Base-by-base conservation (phyloP, 495 filamentous ascomycete species). In the Peziza echinospora region DNA sequence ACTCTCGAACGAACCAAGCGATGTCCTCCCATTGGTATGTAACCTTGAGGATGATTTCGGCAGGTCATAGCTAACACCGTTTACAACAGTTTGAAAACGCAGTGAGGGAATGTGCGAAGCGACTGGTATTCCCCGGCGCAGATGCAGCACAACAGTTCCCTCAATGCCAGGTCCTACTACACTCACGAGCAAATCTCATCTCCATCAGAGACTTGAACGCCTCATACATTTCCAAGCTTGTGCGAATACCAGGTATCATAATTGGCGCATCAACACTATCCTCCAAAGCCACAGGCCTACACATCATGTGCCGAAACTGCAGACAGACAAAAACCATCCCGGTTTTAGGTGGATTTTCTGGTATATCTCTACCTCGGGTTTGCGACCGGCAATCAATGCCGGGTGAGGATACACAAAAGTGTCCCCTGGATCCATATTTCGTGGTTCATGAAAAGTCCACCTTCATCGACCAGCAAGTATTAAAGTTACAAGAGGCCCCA, bases 401-500 rank as follows among this genome's bases (percentile, higher is more conserved):
- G 10, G 61, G 57, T 7, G 64, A 65, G 9, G 53, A 54, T 37
- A 45, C 49, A 9, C 67, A 74, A 19, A 73, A 77, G 49, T 99
- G 91, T 57, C 86, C 87, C 1, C 65, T 96, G 51, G 89, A 99
- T 56, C 91, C 91, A 5, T 99, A 93, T 59, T 86, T 87, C 50
- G 79, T 99, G 25, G 69, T 87, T 7, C 91, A 99, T 60, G 91
- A 96, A 62, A 85, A 81, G 57, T 91, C 81, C 49, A 75, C 79
- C 50, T 99, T 99, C 60, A 86, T 94, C 57, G 91, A 99, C 56
- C 91, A 96, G 55, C 91, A 99, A 59, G 82, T 96, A 41, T 77
- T 99, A 54, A 99, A 99, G 64, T 74, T 99, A 6, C 91, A 99
- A 61, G 91, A 99, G 63, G 91, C 91, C 10, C 91, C 91, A 5